A percentile compares a stretch with the other conserved stretches of the same genome.
Conservation (phyloP, 139 green algal species). For the Micractinium sp. region DNA sequence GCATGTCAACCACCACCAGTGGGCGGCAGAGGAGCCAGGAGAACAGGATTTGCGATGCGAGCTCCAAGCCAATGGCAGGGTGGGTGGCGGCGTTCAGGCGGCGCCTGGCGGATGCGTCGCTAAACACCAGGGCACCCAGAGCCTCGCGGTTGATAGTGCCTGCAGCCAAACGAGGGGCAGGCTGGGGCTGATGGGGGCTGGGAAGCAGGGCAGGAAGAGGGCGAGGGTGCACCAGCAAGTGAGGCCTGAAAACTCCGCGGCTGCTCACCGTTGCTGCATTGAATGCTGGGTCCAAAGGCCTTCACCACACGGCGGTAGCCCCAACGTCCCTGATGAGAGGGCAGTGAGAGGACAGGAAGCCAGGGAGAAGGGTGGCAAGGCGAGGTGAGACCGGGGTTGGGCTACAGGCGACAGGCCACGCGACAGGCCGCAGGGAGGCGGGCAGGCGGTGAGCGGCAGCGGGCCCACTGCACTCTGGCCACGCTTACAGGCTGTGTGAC, state of each 20-base stretch:
- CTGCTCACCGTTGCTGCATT: constrained; percentile 50
- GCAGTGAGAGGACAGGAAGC: not conserved
- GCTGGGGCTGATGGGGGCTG: not conserved
- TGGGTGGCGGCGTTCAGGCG: constrained; percentile 81
- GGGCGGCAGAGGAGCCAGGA: constrained; percentile 56
- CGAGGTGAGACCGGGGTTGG: not conserved
- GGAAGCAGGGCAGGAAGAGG: not conserved
- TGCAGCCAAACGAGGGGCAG: not conserved
- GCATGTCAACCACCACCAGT: constrained; percentile 83
- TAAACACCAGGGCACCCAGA: constrained; percentile 75
- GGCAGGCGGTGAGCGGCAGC: not conserved
- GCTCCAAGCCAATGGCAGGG: constrained; percentile 59
- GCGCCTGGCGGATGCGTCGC: constrained; percentile 46
- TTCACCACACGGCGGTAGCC: constrained; percentile 65
- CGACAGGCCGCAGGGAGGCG: not conserved
- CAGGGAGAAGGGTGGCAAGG: not conserved
- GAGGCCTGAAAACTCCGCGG: not conserved
- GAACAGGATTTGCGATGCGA: constrained; percentile 54
- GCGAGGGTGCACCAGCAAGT: not conserved
- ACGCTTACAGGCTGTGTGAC: constrained; percentile 58
- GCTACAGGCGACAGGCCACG: not conserved
- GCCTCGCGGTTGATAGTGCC: constrained; percentile 70
- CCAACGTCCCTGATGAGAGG: constrained; percentile 62
- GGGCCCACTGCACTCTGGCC: not conserved
- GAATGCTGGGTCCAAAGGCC: constrained; percentile 60